Evolutionary conservation across 73 alveolate species (phyloP), one percentile per base, ranked within the genome.

Genomic region (Effrenium voratum): DNA sequence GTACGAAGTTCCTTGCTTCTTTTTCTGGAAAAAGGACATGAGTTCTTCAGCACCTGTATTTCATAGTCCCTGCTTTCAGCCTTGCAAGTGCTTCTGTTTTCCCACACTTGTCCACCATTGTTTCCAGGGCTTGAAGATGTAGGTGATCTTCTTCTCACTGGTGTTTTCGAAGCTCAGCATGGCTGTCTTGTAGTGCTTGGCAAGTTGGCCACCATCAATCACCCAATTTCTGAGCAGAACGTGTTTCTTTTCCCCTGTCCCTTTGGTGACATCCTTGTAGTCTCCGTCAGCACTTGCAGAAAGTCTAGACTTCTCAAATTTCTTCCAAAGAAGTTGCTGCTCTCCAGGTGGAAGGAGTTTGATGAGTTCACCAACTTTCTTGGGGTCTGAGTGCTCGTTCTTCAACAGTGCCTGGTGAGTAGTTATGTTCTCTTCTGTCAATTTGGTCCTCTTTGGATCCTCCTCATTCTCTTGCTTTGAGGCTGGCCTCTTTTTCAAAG

Each of bases 31-130:
- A 80, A 40, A 68, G 30, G 1, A 13, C 3, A 55, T 80, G 72
- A 2, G 91, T 45, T 30, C 72, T 68, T 4, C 45, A 45, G 72
- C 45, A 45, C 38, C 91, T 8, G 32, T 26, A 80, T 45, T 80
- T 80, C 72, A 80, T 44, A 44, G 91, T 80, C 1, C 91, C 91
- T 2, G 72, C 70, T n/a, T n/a, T 80, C 91, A 80, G 46, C 91
- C 91, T 80, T 3, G 72, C 70, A 43, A 80, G 44, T 5, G 91
- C 91, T 41, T 80, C 91, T 3, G 16, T n/a, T 70, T 80, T 19
- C 32, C 91, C 91, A n/a, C 45, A 80, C 70, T 80, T 80, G 91
- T 80, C 91, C 70, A 45, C 70, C 32, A 44, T 70, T 80, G 72
- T 70, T 80, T 80, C 91, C 91, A 80, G 22, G 91, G 43, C 63